Evolutionary conservation across 305 asterid species (phyloP).

Genomic region (Withania somnifera): DNA sequence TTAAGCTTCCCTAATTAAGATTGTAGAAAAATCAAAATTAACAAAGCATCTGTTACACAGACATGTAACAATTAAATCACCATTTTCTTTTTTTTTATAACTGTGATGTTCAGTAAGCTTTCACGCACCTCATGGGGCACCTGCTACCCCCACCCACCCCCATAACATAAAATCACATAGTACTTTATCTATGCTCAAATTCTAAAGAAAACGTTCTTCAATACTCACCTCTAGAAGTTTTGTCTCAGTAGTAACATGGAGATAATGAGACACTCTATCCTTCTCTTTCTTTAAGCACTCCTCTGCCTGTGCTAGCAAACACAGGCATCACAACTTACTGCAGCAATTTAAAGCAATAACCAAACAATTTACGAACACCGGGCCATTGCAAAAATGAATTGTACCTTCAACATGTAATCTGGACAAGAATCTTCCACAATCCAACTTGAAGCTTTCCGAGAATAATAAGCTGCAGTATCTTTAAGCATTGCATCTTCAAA

Average conservation of each 20-base stretch:
- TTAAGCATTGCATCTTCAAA: slow-evolving; percentile 33
- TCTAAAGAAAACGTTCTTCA: not conserved
- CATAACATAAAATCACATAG: not conserved
- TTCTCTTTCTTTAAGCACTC: slow-evolving; percentile 33
- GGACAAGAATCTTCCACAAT: slow-evolving; percentile 33
- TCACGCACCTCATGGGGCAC: not conserved
- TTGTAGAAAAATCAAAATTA: not conserved
- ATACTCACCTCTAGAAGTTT: slow-evolving; percentile 31
- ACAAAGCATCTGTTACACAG: not conserved
- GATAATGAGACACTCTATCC: slow-evolving; percentile 34
- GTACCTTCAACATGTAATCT: slow-evolving; percentile 30
- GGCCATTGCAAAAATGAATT: not conserved
- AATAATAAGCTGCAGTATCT: slow-evolving; percentile 31
- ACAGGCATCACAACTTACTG: not conserved
- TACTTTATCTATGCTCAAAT: not conserved
- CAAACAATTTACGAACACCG: not conserved
- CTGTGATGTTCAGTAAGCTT: not conserved
- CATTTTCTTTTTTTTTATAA: not conserved
- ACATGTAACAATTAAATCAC: not conserved
- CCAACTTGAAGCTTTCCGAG: slow-evolving; percentile 37
- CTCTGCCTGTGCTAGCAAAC: slow-evolving; percentile 20
- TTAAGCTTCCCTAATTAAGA: not conserved
- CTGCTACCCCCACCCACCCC: not conserved
- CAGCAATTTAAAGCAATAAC: not conserved
- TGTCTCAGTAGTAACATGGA: slow-evolving; percentile 30